phyloP scores from a whole-genome alignment of 495 filamentous ascomycete genomes.

The Lophiostoma macrostomum region DNA sequence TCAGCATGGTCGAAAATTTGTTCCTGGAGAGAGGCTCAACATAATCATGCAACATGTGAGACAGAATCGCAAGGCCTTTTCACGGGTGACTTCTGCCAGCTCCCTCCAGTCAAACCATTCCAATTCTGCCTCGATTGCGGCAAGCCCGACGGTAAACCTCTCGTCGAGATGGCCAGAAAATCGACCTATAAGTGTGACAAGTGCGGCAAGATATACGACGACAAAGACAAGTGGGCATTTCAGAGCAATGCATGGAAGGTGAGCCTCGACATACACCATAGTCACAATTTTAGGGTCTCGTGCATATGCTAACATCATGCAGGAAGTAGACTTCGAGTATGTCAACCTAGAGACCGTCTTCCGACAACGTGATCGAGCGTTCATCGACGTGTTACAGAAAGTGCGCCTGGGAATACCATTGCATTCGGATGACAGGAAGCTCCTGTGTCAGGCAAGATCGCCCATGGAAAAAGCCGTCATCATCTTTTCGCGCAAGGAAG shows the following conservation, averaged over 20 bases:
- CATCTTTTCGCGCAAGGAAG: conserved; percentile 39
- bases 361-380: conserved; percentile 49
- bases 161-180: background rate
- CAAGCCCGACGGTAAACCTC: conserved; percentile 4
- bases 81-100: conserved; percentile 44
- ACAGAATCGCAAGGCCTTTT: conserved; percentile 35
- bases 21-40: conserved; percentile 52
- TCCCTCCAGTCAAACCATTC: conserved; percentile 45
- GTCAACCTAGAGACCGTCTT: conserved; percentile 48
- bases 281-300: background rate
- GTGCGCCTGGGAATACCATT: conserved; percentile 46
- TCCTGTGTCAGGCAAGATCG: background rate
- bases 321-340: conserved; percentile 35
- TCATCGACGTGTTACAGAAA: conserved; percentile 52
- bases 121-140: conserved; percentile 41
- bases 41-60: conserved; percentile 45
- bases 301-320: background rate
- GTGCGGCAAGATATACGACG: conserved; percentile 3
- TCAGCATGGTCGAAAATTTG: conserved; percentile 51
- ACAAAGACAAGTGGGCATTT: conserved; percentile 37
- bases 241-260: conserved; percentile 34
- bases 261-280: background rate
- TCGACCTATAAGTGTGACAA: background rate
- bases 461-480: conserved; percentile 43
- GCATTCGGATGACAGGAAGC: conserved; percentile 38